phyloP scores from a whole-genome alignment of 495 filamentous ascomycete species.

The Penicilliopsis zonata region DNA sequence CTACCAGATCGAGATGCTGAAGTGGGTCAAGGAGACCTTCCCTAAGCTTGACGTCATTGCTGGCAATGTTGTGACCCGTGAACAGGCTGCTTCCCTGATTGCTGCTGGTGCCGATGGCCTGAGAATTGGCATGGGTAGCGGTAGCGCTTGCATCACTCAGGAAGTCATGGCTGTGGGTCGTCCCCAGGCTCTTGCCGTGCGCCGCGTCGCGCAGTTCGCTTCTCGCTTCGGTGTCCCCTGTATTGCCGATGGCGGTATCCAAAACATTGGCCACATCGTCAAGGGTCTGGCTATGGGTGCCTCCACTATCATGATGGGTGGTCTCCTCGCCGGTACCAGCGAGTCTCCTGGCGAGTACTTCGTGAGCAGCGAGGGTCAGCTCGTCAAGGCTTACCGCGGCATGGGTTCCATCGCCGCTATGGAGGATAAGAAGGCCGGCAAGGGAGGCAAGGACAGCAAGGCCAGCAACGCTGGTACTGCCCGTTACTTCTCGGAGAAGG shows the following conservation, averaged over 20 bases:
- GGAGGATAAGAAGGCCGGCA: constrained; percentile 92
- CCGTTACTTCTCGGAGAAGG: constrained; percentile 96
- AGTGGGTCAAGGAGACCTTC: constrained; percentile 79
- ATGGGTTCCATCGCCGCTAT: constrained; percentile 99
- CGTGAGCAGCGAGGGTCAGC: constrained; percentile 85
- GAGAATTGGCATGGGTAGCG: constrained; percentile 97
- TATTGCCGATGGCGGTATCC: constrained; percentile 95
- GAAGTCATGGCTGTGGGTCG: constrained; percentile 99
- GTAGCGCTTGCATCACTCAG: constrained; percentile 97
- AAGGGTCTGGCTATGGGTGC: constrained; percentile 94
- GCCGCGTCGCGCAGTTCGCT: constrained; percentile 78
- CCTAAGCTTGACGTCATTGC: constrained; percentile 87
- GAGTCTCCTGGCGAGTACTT: constrained; percentile 97
- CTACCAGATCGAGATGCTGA: constrained; percentile 95
- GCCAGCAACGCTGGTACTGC: constrained; percentile 92
- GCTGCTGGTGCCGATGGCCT: constrained; percentile 92
- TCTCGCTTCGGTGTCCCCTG: constrained; percentile 91
- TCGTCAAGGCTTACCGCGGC: constrained; percentile 97
- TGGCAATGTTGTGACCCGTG: constrained; percentile 93
- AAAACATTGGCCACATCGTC: constrained; percentile 98
- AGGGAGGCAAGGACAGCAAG: constrained; percentile 54
- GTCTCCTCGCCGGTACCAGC: constrained; percentile 90
- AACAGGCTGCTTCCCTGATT: constrained; percentile 86
- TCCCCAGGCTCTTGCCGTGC: constrained; percentile 86
- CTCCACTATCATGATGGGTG: constrained; percentile 98